A percentile compares a stretch with the other conserved stretches of the same genome.
Evolutionary conservation across 2,329 filamentous ascomycete species (phyloP).

Genomic region (Ceratocystis destructans): DNA sequence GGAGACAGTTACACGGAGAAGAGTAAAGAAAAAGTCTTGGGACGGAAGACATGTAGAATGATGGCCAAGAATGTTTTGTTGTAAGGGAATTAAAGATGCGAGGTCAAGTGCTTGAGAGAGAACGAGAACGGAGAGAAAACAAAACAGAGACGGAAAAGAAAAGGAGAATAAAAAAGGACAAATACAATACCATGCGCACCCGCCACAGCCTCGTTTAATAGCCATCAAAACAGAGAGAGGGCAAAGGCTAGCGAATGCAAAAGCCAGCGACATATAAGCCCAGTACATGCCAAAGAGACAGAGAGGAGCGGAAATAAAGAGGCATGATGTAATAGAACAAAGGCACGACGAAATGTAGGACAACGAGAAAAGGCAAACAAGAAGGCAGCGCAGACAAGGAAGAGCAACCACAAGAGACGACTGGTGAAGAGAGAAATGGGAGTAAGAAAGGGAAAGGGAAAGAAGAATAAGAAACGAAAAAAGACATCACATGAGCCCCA

Average conservation of each 20-base stretch:
- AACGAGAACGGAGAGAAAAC: neutral
- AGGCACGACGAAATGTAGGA: neutral
- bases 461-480: neutral
- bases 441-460: neutral
- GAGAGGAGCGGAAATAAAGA: neutral
- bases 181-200: constrained; percentile 4
- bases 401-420: constrained; percentile 6
- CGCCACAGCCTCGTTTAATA: neutral
- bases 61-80: constrained; percentile 10
- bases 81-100: constrained; percentile 4
- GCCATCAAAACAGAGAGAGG: neutral
- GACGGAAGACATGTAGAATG: constrained; percentile 4
- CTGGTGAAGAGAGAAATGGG: neutral
- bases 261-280: neutral
- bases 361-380: constrained; percentile 8
- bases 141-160: neutral
- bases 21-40: neutral
- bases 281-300: neutral
- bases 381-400: neutral
- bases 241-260: neutral
- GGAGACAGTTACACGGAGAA: constrained; percentile 4
- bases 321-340: constrained; percentile 1
- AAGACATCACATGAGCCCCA: constrained; percentile 3
- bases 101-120: constrained; percentile 8
- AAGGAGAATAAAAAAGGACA: neutral